phyloP scores from a whole-genome alignment of 495 filamentous ascomycete genomes.

The Staphylotrichum tortipilum region DNA sequence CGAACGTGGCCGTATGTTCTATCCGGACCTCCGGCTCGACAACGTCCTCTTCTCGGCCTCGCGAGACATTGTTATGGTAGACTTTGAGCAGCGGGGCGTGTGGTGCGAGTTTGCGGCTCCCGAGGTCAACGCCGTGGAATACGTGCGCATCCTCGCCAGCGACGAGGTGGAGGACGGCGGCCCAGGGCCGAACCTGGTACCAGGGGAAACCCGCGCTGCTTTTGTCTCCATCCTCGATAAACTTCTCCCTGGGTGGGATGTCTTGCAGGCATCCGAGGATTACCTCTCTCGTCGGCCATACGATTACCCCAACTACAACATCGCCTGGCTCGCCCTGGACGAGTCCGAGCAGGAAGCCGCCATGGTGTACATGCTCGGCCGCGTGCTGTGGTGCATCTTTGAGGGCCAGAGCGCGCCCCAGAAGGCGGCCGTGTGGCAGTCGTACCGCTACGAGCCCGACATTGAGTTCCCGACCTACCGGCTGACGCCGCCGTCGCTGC shows the following conservation, averaged over 20 bases:
- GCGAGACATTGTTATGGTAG: slow-evolving; percentile 38
- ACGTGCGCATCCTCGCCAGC: slow-evolving; percentile 32
- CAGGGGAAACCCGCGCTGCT: slow-evolving; percentile 21
- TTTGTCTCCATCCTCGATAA: slow-evolving; percentile 27
- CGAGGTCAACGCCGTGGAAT: slow-evolving; percentile 42
- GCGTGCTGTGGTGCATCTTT: slow-evolving; percentile 45
- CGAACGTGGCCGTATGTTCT: slow-evolving; percentile 31
- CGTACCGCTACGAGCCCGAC: slow-evolving; percentile 38
- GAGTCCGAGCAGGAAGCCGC: slow-evolving; percentile 38
- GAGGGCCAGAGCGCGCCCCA: slow-evolving; percentile 41
- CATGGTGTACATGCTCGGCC: slow-evolving; percentile 45
- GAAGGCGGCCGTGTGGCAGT: slow-evolving; percentile 40
- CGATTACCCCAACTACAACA: slow-evolving; percentile 36
- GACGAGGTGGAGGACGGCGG: slow-evolving; percentile 13
- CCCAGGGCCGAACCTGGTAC: slow-evolving; percentile 16
- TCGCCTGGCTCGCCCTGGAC: slow-evolving; percentile 37
- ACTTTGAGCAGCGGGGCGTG: slow-evolving; percentile 46
- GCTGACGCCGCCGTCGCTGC: slow-evolving; percentile 30
- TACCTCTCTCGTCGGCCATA: slow-evolving; percentile 19
- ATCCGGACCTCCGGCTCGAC: slow-evolving; percentile 42
- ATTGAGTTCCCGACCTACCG: slow-evolving; percentile 39
- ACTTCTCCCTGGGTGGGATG: slow-evolving; percentile 33
- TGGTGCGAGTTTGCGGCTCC: slow-evolving; percentile 44
- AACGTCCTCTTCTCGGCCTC: slow-evolving; percentile 37
- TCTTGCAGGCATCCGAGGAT: slow-evolving; percentile 25